Conservation (phyloP, 2,329 filamentous ascomycete genomes). For the Didymellaceae sp. region DNA sequence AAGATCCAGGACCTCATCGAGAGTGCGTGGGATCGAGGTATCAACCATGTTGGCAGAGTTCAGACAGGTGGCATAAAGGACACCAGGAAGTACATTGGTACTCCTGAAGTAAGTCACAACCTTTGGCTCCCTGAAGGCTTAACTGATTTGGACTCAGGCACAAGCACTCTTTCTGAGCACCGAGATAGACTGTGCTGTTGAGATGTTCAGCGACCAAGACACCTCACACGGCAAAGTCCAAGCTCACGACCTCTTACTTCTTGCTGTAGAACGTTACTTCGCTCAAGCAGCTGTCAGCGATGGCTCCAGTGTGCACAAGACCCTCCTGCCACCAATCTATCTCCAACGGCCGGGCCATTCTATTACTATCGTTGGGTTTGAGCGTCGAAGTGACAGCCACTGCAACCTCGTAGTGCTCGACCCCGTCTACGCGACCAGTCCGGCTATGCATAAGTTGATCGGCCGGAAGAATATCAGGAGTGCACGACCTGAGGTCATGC, state of each 20-base stretch:
- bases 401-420: slow-evolving; percentile 85
- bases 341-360: slow-evolving; percentile 92
- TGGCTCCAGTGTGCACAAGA: slow-evolving; percentile 68
- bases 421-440: slow-evolving; percentile 77
- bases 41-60: slow-evolving; percentile 73
- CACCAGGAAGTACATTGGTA: slow-evolving; percentile 96
- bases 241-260: slow-evolving; percentile 63
- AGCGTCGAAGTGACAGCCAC: slow-evolving; percentile 69
- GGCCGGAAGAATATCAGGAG: slow-evolving; percentile 55
- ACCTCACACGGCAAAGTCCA: slow-evolving; percentile 56
- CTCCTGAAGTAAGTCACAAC: slow-evolving; percentile 77
- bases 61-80: slow-evolving; percentile 87
- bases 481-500: slow-evolving; percentile 63
- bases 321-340: slow-evolving; percentile 82
- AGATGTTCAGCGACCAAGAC: slow-evolving; percentile 57
- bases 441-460: slow-evolving; percentile 66
- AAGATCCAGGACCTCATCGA: slow-evolving; percentile 88
- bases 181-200: slow-evolving; percentile 61
- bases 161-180: slow-evolving; percentile 77
- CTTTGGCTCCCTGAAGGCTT: not conserved
- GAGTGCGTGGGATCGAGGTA: slow-evolving; percentile 82
- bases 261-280: slow-evolving; percentile 78
- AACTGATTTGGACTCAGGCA: slow-evolving; percentile 61
- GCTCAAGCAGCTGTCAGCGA: slow-evolving; percentile 58
- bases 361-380: slow-evolving; percentile 85